Evolutionary conservation across 306 rosid species (phyloP).

Genomic region (Ormosia emarginata): DNA sequence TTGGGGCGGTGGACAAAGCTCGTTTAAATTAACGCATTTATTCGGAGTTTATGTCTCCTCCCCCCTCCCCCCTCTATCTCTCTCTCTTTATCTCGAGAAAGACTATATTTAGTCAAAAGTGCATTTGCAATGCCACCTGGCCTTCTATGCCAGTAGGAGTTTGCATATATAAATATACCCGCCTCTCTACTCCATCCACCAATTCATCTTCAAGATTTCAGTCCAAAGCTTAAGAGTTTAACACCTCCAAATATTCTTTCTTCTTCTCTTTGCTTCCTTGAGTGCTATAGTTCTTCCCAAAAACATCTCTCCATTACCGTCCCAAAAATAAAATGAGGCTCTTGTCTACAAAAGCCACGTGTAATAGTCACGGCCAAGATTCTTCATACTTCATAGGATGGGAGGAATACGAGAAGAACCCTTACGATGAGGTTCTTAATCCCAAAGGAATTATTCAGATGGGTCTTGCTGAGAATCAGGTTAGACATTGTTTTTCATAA

Average conservation of each 20-base stretch:
- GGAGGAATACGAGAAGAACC: slow-evolving; percentile 88
- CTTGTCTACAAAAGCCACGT: slow-evolving; percentile 68
- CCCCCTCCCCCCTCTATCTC: background rate
- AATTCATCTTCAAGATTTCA: slow-evolving; percentile 17
- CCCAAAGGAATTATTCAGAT: slow-evolving; percentile 87
- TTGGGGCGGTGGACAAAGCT: slow-evolving; percentile 57
- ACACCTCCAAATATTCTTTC: slow-evolving; percentile 1
- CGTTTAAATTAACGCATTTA: slow-evolving; percentile 27
- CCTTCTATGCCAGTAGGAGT: background rate
- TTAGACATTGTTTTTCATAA: background rate
- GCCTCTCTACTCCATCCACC: slow-evolving; percentile 39
- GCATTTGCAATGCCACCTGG: slow-evolving; percentile 19
- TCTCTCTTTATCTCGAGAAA: background rate
- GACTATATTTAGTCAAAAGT: slow-evolving; percentile 23
- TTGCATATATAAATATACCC: slow-evolving; percentile 25
- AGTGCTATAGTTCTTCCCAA: background rate
- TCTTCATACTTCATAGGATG: slow-evolving; percentile 95
- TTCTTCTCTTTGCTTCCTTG: background rate
- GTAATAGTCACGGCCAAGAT: slow-evolving; percentile 88
- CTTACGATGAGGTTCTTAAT: slow-evolving; percentile 54
- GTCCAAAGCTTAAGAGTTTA: background rate
- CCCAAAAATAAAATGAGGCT: slow-evolving; percentile 45
- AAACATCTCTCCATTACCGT: background rate
- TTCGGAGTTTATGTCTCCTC: background rate
- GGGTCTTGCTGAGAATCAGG: slow-evolving; percentile 98